Base-by-base conservation (phyloP, 345 rosid species). In the Litchi chinensis region DNA sequence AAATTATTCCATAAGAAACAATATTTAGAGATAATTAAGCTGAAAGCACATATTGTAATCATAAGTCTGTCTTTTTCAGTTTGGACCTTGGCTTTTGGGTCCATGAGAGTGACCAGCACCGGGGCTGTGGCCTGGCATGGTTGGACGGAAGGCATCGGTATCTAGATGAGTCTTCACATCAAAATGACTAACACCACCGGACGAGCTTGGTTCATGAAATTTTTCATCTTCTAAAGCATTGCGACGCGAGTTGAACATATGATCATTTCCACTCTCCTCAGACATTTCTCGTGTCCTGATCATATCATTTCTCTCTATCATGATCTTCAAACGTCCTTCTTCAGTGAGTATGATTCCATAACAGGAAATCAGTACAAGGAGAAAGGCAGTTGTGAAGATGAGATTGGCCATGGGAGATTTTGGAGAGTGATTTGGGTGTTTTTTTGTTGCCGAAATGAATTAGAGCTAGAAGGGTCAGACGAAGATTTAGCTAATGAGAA, bases 101-200 rank as follows among this genome's bases (percentile, higher is more conserved):
- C 85, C 87, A 0, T 37, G 74, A 19, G 85, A 83, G 79, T 90
- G 93, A 24, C 92, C 91, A 0, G 82, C 89, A 0, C 93, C 90
- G 12, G 93, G 92, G 32, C 93, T 90, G 80, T 87, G 87, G 9
- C 92, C 89, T 0, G 89, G 92, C 13, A 75, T 68, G 0, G 88
- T 89, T 65, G 92, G 86, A 32, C 83, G 87, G 80, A 82, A 83
- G 77, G 69, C 88, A 40, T 89, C 82, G 3, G 0, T 4, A 46
- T 46, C 52, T 11, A 7, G 8, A 5, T 7, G 12, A 46, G 52
- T 59, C 0, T 63, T 69, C 1, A 39, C 71, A 0, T 70, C 54
- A 18, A 40, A 10, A 37, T 19, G 37, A 69, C n/a, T 65, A 12
- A 75, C 65, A 8, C 6, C n/a, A 32, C 37, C 37, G 37, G 52